These are phyloP conservation scores for Cornus kousa DNA, from an alignment of 148 eudicot genomes.

Conservation along the genomic window DNA sequence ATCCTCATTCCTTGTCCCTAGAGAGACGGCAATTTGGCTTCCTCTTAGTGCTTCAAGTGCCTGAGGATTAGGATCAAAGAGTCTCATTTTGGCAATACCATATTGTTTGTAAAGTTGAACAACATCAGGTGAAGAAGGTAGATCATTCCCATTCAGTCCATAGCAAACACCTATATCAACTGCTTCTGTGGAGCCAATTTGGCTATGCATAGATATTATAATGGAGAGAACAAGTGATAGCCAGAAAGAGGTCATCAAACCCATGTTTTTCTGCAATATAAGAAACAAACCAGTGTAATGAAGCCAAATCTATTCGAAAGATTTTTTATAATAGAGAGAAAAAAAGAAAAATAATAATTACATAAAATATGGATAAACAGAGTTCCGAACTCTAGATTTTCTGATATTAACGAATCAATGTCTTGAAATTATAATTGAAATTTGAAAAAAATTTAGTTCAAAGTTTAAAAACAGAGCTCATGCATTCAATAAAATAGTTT, in stretches of 20 bases:
- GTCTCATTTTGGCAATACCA: conserved; percentile 33
- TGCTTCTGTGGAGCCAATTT: neutral
- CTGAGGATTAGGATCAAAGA: conserved; percentile 46
- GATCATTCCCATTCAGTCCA: conserved; percentile 48
- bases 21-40: conserved; percentile 33
- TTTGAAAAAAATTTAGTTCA: too few species aligned
- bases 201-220: neutral
- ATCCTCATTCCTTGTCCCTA: conserved; percentile 47
- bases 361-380: too few species aligned
- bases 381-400: too few species aligned
- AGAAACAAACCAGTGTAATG: too few species aligned
- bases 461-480: too few species aligned
- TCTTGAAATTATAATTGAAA: too few species aligned
- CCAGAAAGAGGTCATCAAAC: neutral
- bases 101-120: conserved; percentile 30
- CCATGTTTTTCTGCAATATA: neutral
- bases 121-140: conserved; percentile 41
- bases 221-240: neutral
- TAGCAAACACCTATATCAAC: conserved; percentile 38
- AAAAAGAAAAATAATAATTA: too few species aligned
- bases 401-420: too few species aligned
- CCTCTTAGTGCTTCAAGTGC: conserved; percentile 54
- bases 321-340: too few species aligned
- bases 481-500: too few species aligned
- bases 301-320: too few species aligned